phyloP scores from a whole-genome alignment of 148 eudicot species.

The Amaranthus cruentus region DNA sequence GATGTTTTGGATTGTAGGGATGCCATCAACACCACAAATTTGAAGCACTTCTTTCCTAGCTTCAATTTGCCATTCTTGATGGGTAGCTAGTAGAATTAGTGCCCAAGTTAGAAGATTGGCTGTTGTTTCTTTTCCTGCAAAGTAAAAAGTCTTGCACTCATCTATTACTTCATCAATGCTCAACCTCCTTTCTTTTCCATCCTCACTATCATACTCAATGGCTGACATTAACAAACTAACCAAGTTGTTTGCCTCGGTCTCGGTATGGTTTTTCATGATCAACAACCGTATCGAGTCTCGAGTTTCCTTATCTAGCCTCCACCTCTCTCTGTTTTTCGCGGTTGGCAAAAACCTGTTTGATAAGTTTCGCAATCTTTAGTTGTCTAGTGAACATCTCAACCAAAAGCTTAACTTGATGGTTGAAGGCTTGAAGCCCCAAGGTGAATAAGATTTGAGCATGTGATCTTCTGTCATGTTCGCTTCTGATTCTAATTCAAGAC shows the following conservation, averaged over 20 bases:
- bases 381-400: too few species aligned
- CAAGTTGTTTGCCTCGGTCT: conserved; percentile 33
- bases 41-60: conserved; percentile 61
- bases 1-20: conserved; percentile 45
- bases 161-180: conserved; percentile 55
- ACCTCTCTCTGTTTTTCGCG: conserved; percentile 53
- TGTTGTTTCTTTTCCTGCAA: conserved; percentile 88
- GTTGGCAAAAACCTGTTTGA: conserved; percentile 63
- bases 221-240: conserved; percentile 43
- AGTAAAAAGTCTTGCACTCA: conserved; percentile 85
- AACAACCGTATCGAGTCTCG: conserved; percentile 44
- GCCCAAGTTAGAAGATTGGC: conserved; percentile 76
- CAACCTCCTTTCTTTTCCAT: conserved; percentile 43
- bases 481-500: too few species aligned
- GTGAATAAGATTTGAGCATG: too few species aligned
- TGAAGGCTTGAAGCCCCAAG: too few species aligned
- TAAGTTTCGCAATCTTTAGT: neutral
- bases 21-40: conserved; percentile 30
- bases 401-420: too few species aligned
- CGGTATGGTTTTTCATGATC: conserved; percentile 32
- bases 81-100: conserved; percentile 52
- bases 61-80: conserved; percentile 67
- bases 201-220: conserved; percentile 32
- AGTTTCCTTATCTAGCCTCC: conserved; percentile 63
- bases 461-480: too few species aligned